Evolutionary conservation across 2,329 filamentous ascomycete species (phyloP).

Genomic region (Penicillium sp.): DNA sequence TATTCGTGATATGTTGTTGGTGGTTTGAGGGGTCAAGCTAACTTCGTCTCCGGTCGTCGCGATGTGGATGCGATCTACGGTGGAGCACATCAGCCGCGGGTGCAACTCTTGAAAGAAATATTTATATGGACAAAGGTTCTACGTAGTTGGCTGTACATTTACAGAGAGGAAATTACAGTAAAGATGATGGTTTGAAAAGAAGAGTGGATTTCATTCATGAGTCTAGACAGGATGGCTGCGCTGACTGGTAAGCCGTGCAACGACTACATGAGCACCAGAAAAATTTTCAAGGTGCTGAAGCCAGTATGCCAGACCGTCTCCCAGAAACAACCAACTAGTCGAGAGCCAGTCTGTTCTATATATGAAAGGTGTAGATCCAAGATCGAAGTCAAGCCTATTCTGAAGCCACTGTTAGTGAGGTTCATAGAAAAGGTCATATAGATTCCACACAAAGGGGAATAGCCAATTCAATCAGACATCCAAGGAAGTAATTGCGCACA

Average conservation of each 20-base stretch:
- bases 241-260: background rate
- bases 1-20: constrained; percentile 1
- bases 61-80: constrained; percentile 24
- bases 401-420: constrained; percentile 22
- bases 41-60: background rate
- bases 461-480: constrained; percentile 38
- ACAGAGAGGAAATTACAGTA: background rate
- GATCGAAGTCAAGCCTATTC: constrained; percentile 5
- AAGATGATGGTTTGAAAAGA: background rate
- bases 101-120: constrained; percentile 8
- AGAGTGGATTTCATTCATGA: background rate
- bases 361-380: background rate
- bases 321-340: background rate
- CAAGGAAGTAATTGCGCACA: constrained; percentile 42
- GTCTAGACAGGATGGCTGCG: background rate
- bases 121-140: background rate
- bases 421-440: constrained; percentile 10
- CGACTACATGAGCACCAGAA: background rate
- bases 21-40: constrained; percentile 2
- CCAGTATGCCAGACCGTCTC: background rate
- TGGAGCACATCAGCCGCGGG: constrained; percentile 24
- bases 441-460: constrained; percentile 15
- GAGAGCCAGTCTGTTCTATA: background rate
- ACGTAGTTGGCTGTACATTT: too few relatives aligned
- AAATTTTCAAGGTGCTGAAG: background rate